Conservation (phyloP, 139 green algal genomes). For the Chlorella sp. region DNA sequence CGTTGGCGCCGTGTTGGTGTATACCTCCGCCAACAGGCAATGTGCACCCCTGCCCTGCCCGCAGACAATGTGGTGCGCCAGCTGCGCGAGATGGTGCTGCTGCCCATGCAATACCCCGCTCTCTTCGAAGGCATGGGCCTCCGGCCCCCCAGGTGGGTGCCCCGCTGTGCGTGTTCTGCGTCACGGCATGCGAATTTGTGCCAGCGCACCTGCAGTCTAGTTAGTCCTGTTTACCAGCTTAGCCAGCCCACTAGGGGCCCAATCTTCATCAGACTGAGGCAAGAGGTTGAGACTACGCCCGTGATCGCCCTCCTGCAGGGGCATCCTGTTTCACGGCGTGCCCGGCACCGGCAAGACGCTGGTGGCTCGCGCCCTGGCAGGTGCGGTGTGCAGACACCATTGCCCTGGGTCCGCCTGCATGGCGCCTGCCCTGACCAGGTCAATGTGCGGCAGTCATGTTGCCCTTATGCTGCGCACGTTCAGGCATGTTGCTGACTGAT, state of each 20-base stretch:
- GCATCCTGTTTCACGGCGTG: slow-evolving; percentile 72
- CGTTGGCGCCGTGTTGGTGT: not conserved
- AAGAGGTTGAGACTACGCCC: not conserved
- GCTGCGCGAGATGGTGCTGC: slow-evolving; percentile 83
- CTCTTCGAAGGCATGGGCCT: slow-evolving; percentile 71
- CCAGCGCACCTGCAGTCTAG: no score
- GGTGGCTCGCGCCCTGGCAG: slow-evolving; percentile 59
- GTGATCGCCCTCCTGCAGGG: slow-evolving; percentile 54
- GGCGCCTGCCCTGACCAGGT: not conserved
- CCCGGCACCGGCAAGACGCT: slow-evolving; percentile 83
- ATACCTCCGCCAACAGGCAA: no score
- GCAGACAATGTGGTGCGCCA: slow-evolving; percentile 55
- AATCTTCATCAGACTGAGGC: no score
- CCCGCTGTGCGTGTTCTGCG: no score
- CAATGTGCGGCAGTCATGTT: not conserved
- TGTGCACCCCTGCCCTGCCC: no score
- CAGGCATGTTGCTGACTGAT: no score
- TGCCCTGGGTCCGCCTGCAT: not conserved
- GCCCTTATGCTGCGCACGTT: not conserved
- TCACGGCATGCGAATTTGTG: no score
- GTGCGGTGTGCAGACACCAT: not conserved
- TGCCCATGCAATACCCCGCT: slow-evolving; percentile 86
- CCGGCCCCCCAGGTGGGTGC: slow-evolving; percentile 60
- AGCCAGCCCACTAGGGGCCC: no score
- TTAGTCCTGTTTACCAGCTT: no score